Percentiles rank a stretch among this genome's conserved stretches.
phyloP scores from a whole-genome alignment of 495 filamentous ascomycete genomes.

The Aspergillus kassunensis region DNA sequence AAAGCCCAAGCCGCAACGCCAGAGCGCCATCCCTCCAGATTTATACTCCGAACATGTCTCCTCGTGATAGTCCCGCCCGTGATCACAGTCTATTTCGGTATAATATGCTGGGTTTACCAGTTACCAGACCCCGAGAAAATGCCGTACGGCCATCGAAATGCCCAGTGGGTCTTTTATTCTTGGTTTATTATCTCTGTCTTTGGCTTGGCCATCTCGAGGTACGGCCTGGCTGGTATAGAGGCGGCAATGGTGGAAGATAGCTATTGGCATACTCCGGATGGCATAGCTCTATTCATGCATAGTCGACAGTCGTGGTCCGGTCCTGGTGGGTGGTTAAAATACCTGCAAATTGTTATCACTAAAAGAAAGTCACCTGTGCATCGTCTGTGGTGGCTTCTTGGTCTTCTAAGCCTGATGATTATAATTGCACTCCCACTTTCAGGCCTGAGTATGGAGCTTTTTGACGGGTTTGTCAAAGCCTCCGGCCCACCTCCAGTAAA shows the following conservation, averaged over 20 bases:
- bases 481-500: not conserved
- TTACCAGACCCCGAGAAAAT: not conserved
- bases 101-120: not conserved
- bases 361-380: not conserved
- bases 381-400: not conserved
- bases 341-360: not conserved
- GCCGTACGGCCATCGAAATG: not conserved
- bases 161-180: not conserved
- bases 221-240: not conserved
- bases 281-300: not conserved
- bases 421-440: not conserved
- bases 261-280: not conserved
- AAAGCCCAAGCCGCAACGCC: too few species aligned
- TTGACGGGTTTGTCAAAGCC: not conserved
- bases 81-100: not conserved
- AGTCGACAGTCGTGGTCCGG: not conserved
- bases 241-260: not conserved
- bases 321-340: not conserved
- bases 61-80: slow-evolving; percentile 8
- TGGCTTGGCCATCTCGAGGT: not conserved
- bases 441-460: not conserved
- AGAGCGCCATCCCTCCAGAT: too few species aligned
- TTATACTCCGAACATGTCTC: not conserved
- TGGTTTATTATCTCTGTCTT: not conserved
- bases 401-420: not conserved